Percentiles rank a stretch among this genome's conserved stretches.
Evolutionary conservation across 75 land plant genomes (phyloP).

Genomic region (Cunninghamia lanceolata): DNA sequence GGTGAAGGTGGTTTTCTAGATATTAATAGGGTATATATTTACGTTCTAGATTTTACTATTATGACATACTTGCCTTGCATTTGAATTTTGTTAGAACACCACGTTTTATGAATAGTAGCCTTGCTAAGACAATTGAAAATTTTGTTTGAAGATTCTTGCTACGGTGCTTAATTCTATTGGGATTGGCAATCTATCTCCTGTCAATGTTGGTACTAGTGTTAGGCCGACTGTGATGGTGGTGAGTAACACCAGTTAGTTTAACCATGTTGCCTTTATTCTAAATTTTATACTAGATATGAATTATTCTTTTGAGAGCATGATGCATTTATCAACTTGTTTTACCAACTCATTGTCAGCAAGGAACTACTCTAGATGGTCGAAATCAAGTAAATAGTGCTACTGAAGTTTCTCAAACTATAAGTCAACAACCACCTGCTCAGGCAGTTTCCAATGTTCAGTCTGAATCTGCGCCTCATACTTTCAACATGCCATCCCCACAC

Average conservation of each 20-base stretch:
- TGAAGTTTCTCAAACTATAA: too few relatives aligned
- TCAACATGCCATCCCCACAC: conserved; percentile 17
- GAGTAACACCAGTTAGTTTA: too few relatives aligned
- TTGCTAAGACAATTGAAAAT: too few relatives aligned
- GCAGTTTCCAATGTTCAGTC: too few relatives aligned
- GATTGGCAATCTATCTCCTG: conserved; percentile 21
- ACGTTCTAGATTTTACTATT: background rate
- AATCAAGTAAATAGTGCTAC: conserved; percentile 8
- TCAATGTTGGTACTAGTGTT: conserved; percentile 6
- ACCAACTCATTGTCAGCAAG: conserved; percentile 21
- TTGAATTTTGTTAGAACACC: too few relatives aligned
- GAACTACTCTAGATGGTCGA: conserved; percentile 26
- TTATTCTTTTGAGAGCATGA: conserved; percentile 12
- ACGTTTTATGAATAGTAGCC: too few relatives aligned
- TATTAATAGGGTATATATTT: conserved; percentile 55
- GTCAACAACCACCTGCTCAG: too few relatives aligned
- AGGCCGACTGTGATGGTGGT: conserved; percentile 3
- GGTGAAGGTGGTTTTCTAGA: conserved; percentile 70
- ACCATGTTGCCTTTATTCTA: too few relatives aligned
- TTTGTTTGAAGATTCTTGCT: too few relatives aligned
- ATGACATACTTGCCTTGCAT: too few relatives aligned
- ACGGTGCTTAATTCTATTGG: too few relatives aligned
- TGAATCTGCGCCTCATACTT: conserved; percentile 14
- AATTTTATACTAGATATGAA: too few relatives aligned
- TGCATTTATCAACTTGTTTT: conserved; percentile 17